A percentile compares a stretch with the other conserved stretches of the same genome.
Evolutionary conservation across 495 filamentous ascomycete species (phyloP).

Genomic region (Aspergillus kassunensis): DNA sequence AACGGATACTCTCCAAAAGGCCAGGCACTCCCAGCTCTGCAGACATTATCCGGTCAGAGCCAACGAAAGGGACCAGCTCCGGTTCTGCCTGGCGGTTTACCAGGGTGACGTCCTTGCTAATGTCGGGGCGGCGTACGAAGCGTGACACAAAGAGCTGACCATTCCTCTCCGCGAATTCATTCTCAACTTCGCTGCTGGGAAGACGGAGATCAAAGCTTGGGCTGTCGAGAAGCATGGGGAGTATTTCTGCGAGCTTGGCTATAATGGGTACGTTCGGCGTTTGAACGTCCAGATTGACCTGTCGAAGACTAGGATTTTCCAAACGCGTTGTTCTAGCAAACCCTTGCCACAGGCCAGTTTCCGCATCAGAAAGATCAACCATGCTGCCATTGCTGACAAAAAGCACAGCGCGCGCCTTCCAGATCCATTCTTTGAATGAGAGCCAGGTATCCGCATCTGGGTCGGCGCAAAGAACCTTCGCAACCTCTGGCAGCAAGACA

Average conservation of each 20-base stretch:
- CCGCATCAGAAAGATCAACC: slow-evolving; percentile 1
- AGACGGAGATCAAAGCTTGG: slow-evolving; percentile 3
- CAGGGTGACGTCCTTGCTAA: slow-evolving; percentile 1
- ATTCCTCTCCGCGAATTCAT: slow-evolving; percentile 6
- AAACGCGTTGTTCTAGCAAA: slow-evolving; percentile 2
- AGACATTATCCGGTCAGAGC: neutral
- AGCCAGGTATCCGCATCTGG: neutral
- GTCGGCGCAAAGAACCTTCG: neutral
- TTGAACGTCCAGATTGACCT: slow-evolving; percentile 5
- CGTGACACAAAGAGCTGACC: slow-evolving; percentile 12
- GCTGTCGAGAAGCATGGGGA: neutral
- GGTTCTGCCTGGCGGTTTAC: neutral
- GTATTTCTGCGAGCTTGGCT: neutral
- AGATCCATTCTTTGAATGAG: slow-evolving; percentile 8
- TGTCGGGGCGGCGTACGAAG: neutral
- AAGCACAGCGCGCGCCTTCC: neutral
- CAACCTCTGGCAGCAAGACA: slow-evolving; percentile 10
- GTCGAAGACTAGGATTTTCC: slow-evolving; percentile 7
- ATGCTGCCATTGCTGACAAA: slow-evolving; percentile 10
- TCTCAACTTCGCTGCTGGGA: slow-evolving; percentile 2
- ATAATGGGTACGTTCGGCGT: neutral
- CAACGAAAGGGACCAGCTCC: slow-evolving; percentile 6
- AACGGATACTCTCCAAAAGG: slow-evolving; percentile 7
- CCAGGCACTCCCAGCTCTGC: slow-evolving; percentile 9
- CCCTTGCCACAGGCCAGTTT: slow-evolving; percentile 6